phyloP scores from a whole-genome alignment of 2,329 filamentous ascomycete genomes.

The Lachnum nothofagi region DNA sequence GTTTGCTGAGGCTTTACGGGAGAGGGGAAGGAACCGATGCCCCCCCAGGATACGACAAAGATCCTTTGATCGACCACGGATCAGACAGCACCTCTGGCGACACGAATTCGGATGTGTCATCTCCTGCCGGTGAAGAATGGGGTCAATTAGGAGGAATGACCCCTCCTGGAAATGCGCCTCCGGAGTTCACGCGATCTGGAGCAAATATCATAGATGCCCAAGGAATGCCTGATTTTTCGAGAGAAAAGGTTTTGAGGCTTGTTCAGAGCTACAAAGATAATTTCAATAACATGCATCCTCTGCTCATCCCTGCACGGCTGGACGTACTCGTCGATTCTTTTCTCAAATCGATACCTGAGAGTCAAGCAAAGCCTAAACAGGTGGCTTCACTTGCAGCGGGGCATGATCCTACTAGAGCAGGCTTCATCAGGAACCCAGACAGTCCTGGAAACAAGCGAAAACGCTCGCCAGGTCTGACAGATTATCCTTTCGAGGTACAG shows the following conservation, averaged over 20 bases:
- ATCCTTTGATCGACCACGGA: constrained; percentile 35
- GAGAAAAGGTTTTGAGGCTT: constrained; percentile 46
- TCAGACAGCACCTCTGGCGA: constrained; percentile 45
- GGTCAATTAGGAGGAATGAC: constrained; percentile 48
- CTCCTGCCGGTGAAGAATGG: constrained; percentile 51
- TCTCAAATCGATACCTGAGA: constrained; percentile 27
- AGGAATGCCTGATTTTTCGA: constrained; percentile 51
- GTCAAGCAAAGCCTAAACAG: constrained; percentile 26
- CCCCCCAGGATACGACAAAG: constrained; percentile 39
- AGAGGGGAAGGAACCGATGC: constrained; percentile 68
- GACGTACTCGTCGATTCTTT: constrained; percentile 36
- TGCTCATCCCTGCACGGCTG: constrained; percentile 51
- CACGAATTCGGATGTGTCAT: constrained; percentile 45
- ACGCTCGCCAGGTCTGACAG: constrained; percentile 23
- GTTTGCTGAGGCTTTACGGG: constrained; percentile 69
- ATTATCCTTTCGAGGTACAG: constrained; percentile 22
- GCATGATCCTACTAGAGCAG: not conserved
- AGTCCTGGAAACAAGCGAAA: constrained; percentile 32
- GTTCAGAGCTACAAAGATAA: constrained; percentile 55
- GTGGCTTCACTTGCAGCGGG: constrained; percentile 16
- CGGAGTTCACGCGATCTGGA: constrained; percentile 22
- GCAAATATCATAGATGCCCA: constrained; percentile 30
- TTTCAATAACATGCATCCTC: constrained; percentile 62
- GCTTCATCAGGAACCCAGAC: constrained; percentile 29
- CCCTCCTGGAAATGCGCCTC: constrained; percentile 20